Base-by-base conservation (phyloP, 495 filamentous ascomycete species). In the Penicillium bovifimosum region DNA sequence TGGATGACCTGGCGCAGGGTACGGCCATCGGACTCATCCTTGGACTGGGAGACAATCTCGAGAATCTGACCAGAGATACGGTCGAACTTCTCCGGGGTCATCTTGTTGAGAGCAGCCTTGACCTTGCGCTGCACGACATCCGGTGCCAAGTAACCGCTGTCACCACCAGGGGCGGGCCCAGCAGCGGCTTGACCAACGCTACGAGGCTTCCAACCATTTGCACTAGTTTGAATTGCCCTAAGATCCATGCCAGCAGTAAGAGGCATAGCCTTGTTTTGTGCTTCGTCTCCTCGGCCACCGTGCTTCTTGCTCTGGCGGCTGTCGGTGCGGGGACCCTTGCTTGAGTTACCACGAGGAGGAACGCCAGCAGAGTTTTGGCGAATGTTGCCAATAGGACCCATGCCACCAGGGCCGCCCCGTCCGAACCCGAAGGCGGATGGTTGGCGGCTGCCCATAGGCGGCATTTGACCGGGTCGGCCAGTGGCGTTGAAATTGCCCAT, bases 41-140 rank as follows among this genome's bases (percentile, higher is more conserved):
- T 96, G 29, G 93, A 97, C 64, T 99, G 93, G 9, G 81, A 85
- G 31, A 92, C 90, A 61, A 99, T 97, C 33, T 85, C 81, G 24
- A 97, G 79, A 47, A 99, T 96, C 69, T 97, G 91, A 44, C 88
- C 85, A 16, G 93, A 78, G 52, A 99, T 96, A 76, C 86, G 90
- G 59, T 96, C 91, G 66, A 99, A 99, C 61, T 96, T 97, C 73
- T 97, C 93, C 1, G 93, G 93, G 0, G 93, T 96, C 95, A 99
- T 97, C 86, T 97, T 97, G 81, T 99, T 97, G 59, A 99, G 75
- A 41, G 87, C 87, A 48, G 90, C 88, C 82, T 99, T 99, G 64
- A 97, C 95, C 82, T 97, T 99, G 56, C 93, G 85, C 72, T 99
- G 93, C 57, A 99, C 93, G 72, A 93, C 83, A 54, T 91, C 90